Percentiles rank a stretch among this genome's conserved stretches.
Conservation (phyloP, 345 rosid species). For the Hypericum perforatum region DNA sequence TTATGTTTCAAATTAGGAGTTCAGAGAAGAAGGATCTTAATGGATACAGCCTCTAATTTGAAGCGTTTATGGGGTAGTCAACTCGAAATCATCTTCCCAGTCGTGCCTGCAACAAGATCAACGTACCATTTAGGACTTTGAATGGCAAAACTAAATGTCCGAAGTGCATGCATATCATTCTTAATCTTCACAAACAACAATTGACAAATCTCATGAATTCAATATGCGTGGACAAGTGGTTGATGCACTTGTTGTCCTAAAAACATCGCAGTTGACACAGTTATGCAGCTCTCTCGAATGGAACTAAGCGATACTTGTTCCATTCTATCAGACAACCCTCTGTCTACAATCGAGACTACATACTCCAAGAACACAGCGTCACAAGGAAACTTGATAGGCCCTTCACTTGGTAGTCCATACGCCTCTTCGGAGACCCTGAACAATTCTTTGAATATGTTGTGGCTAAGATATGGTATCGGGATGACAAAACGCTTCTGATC, state of each 20-base stretch:
- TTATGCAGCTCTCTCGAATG: not conserved
- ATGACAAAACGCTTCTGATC: conserved; percentile 22
- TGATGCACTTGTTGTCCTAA: conserved; percentile 12
- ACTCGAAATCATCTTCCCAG: too few species aligned
- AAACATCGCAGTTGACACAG: not conserved
- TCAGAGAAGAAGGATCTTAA: too few species aligned
- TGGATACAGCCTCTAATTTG: too few species aligned
- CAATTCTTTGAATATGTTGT: conserved; percentile 15
- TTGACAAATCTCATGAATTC: too few species aligned
- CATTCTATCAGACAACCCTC: not conserved
- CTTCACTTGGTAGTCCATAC: conserved; percentile 18
- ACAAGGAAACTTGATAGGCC: conserved; percentile 27
- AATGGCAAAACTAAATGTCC: too few species aligned
- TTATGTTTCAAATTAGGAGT: too few species aligned
- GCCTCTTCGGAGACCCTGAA: conserved; percentile 26
- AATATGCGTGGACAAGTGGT: not conserved
- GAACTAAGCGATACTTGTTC: conserved; percentile 1
- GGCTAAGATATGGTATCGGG: conserved; percentile 21
- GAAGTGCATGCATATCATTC: too few species aligned
- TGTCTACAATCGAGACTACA: conserved; percentile 10
- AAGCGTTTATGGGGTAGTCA: too few species aligned
- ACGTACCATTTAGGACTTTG: too few species aligned
- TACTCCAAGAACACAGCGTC: conserved; percentile 24
- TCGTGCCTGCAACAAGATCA: too few species aligned
- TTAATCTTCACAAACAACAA: too few species aligned